These are phyloP conservation scores for Orbilia javanica DNA, from an alignment of 2,329 filamentous ascomycete species.

Conservation along the genomic window DNA sequence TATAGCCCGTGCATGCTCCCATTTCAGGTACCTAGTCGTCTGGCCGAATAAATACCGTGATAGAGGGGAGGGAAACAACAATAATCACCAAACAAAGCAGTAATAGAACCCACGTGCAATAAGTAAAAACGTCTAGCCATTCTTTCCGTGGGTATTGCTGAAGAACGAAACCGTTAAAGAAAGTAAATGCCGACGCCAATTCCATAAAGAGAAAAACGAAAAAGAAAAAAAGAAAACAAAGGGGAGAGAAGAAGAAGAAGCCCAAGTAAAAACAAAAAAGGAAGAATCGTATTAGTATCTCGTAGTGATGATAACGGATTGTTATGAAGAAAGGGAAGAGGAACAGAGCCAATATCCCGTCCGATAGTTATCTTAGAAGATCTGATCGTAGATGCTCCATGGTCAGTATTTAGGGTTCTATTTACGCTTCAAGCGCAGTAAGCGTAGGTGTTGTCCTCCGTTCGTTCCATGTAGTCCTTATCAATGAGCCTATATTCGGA, in stretches of 20 bases:
- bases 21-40: not conserved
- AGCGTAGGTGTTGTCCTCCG: conserved; percentile 76
- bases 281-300: not conserved
- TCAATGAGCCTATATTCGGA: conserved; percentile 77
- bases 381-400: not conserved
- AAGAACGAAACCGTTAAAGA: conserved; percentile 8
- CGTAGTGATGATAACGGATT: not conserved
- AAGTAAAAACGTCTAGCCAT: conserved; percentile 3
- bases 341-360: not conserved
- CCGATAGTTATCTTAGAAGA: not conserved
- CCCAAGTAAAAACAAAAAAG: not conserved
- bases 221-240: not conserved
- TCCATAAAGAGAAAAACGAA: not conserved
- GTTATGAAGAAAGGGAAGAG: not conserved
- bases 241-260: no score
- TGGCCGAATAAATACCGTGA: not conserved
- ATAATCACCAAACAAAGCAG: not conserved
- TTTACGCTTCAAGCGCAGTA: conserved; percentile 73
- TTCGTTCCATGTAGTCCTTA: conserved; percentile 90
- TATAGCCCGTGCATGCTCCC: conserved; percentile 7
- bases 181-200: conserved; percentile 7
- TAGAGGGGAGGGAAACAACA: not conserved
- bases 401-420: not conserved
- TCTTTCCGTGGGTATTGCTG: conserved; percentile 22
- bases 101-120: not conserved